Percentiles rank a stretch among this genome's conserved stretches.
Evolutionary conservation across 371 early-diverging fungal genomes (phyloP).

Genomic region (Catenaria anguillulae): DNA sequence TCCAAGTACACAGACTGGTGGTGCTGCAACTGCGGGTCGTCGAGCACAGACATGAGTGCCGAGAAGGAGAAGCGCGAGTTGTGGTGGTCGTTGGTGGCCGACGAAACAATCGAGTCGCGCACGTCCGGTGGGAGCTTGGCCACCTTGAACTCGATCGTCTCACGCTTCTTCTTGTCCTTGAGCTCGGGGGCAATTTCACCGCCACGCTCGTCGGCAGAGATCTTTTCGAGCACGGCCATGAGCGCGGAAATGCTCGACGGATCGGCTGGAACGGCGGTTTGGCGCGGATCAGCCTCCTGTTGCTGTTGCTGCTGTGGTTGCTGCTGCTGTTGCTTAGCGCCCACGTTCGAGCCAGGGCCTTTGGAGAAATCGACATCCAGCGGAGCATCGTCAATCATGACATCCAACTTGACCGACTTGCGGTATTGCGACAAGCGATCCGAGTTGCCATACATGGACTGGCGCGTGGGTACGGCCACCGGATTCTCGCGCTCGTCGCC

Average conservation of each 20-base stretch:
- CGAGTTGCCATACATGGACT: background rate
- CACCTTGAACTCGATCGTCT: background rate
- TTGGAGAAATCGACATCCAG: background rate
- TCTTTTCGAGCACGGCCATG: slow-evolving; percentile 1
- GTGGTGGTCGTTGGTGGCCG: background rate
- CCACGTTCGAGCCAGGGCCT: too few species aligned
- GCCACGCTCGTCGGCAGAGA: background rate
- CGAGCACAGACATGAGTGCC: slow-evolving; percentile 6
- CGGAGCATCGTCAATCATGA: background rate
- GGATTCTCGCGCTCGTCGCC: background rate
- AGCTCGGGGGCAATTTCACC: background rate
- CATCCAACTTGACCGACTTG: background rate
- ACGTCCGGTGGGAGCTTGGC: background rate
- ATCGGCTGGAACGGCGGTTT: background rate
- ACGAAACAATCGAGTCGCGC: slow-evolving; percentile 1
- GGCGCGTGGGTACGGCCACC: background rate
- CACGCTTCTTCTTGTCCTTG: background rate
- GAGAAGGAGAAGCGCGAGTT: slow-evolving; percentile 4
- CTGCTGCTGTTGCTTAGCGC: too few species aligned
- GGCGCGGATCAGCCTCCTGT: background rate
- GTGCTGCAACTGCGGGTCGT: slow-evolving; percentile 7
- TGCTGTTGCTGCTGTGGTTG: too few species aligned
- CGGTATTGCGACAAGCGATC: background rate
- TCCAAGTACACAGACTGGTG: slow-evolving; percentile 4
- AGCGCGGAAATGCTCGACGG: slow-evolving; percentile 2